Evolutionary conservation across 306 rosid species (phyloP).

Genomic region (Inga laurina): DNA sequence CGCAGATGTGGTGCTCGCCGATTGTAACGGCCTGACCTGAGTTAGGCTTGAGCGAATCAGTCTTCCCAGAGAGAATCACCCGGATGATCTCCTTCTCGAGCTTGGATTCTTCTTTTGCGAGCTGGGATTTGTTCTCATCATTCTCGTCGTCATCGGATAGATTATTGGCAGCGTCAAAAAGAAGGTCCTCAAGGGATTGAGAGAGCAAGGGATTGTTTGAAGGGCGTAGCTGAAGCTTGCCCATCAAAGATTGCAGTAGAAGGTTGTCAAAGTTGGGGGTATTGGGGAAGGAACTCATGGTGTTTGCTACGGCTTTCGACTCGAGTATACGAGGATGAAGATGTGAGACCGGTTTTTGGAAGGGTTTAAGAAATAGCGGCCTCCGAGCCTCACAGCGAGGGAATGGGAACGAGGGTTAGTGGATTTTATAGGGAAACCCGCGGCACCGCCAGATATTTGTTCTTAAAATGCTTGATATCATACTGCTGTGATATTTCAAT

Average conservation of each 20-base stretch:
- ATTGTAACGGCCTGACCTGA: conserved; percentile 83
- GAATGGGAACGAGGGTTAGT: neutral
- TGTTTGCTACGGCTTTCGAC: conserved; percentile 3
- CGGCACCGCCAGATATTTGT: neutral
- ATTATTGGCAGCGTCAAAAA: conserved; percentile 46
- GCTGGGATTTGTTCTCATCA: conserved; percentile 34
- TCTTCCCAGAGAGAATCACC: conserved; percentile 53
- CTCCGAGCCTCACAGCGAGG: neutral
- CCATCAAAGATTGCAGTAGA: conserved; percentile 72
- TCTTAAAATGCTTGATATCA: neutral
- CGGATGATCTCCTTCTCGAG: conserved; percentile 75
- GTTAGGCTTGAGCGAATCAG: conserved; percentile 72
- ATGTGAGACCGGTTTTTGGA: neutral
- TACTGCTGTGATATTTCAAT: too few species aligned
- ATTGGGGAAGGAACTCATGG: conserved; percentile 44
- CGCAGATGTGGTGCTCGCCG: conserved; percentile 80
- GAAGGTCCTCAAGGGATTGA: conserved; percentile 81
- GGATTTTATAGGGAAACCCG: neutral
- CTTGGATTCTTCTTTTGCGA: conserved; percentile 36
- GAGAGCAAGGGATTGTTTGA: conserved; percentile 48
- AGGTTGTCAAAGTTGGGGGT: conserved; percentile 57
- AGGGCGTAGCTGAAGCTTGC: conserved; percentile 66
- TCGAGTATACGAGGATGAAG: neutral
- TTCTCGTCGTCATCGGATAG: conserved; percentile 42
- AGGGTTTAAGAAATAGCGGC: conserved; percentile 32